phyloP scores from a whole-genome alignment of 106 monocot genomes.

The Dioscorea alata region DNA sequence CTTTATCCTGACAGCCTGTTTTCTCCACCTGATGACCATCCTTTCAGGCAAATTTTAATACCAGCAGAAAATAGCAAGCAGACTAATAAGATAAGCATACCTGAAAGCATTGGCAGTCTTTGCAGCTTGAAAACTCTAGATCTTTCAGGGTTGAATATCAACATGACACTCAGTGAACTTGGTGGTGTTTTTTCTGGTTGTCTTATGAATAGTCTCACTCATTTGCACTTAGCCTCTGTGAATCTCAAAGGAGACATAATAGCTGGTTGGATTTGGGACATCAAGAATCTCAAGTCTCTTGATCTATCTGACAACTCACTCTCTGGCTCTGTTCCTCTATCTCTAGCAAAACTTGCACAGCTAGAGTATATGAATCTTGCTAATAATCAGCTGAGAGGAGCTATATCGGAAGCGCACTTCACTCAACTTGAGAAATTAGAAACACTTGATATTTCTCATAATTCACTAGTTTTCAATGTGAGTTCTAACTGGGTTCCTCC shows the following conservation, averaged over 20 bases:
- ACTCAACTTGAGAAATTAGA: background rate
- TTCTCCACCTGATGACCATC: too few species aligned
- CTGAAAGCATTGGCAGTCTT: background rate
- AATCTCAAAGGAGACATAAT: background rate
- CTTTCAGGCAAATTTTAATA: too few species aligned
- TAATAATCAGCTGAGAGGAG: constrained; percentile 5
- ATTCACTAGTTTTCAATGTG: constrained; percentile 8
- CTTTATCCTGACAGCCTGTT: too few species aligned
- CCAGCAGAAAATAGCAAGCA: too few species aligned
- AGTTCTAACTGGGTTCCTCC: constrained; percentile 26
- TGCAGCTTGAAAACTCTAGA: background rate
- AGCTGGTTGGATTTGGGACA: background rate
- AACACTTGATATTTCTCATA: background rate
- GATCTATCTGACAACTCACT: background rate
- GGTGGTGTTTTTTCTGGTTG: background rate
- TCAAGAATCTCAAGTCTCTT: constrained; percentile 3
- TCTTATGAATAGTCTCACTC: background rate
- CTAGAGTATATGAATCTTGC: background rate
- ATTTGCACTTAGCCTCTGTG: background rate
- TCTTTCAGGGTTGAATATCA: background rate
- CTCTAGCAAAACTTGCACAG: background rate
- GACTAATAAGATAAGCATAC: background rate
- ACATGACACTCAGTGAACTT: background rate
- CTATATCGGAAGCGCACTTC: constrained; percentile 9
- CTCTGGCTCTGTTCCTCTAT: background rate